Conservation (phyloP, 257 asterid genomes). For the Striga asiatica region DNA sequence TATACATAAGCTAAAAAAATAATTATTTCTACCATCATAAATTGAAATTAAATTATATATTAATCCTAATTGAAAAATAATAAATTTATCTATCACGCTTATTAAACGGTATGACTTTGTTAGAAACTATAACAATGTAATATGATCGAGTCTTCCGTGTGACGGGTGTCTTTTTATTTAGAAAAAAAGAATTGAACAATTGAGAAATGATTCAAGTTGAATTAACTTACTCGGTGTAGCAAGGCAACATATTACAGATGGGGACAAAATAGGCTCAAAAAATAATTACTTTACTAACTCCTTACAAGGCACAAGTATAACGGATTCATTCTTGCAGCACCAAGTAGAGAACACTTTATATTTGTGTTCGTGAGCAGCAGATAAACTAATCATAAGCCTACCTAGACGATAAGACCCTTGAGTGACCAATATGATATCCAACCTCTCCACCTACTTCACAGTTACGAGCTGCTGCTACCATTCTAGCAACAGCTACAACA, state of each 20-base stretch:
- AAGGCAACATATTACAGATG: background rate
- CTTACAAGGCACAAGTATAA: background rate
- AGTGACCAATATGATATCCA: constrained; percentile 96
- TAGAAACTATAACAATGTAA: no score
- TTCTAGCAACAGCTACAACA: constrained; percentile 90
- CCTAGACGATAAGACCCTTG: constrained; percentile 71
- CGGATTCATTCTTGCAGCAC: no score
- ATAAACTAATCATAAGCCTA: constrained; percentile 21
- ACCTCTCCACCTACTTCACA: constrained; percentile 90
- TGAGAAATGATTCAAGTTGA: background rate
- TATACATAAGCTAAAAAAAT: no score
- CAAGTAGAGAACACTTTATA: no score
- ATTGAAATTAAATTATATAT: no score
- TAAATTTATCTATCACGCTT: no score
- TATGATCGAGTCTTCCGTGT: no score
- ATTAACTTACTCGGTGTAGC: background rate
- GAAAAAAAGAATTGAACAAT: background rate
- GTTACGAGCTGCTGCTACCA: constrained; percentile 83
- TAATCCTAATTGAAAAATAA: no score
- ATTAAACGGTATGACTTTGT: no score
- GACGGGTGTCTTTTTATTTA: no score
- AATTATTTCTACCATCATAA: no score
- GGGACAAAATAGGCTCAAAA: background rate
- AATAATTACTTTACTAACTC: background rate
- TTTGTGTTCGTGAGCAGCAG: constrained; percentile 1